Percentiles rank a stretch among this genome's conserved stretches.
Conservation (phyloP, 2,329 filamentous ascomycete genomes). For the Thielaviopsis musarum region DNA sequence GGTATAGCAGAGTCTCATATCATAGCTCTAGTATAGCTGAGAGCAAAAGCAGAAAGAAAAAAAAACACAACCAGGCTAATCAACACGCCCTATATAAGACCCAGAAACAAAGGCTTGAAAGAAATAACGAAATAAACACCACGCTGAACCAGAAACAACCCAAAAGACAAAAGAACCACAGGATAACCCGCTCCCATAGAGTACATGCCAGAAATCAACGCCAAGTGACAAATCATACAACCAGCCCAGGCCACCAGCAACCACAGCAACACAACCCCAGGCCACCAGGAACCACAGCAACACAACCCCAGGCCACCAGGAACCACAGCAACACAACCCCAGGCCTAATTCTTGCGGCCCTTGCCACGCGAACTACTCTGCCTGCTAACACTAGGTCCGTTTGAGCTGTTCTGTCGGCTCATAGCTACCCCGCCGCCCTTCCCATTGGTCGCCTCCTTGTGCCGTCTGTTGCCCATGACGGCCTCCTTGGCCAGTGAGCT, state of each 20-base stretch:
- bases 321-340: background rate
- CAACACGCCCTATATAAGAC: background rate
- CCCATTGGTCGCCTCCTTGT: constrained; percentile 31
- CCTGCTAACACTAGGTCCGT: constrained; percentile 39
- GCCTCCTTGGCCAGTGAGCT: constrained; percentile 30
- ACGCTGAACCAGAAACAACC: background rate
- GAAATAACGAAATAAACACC: background rate
- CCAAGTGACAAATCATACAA: background rate
- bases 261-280: background rate
- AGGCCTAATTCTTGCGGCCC: constrained; percentile 20
- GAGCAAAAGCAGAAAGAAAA: background rate
- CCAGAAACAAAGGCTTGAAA: background rate
- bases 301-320: background rate
- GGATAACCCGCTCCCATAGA: too few species aligned
- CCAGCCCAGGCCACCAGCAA: too few species aligned
- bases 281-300: background rate
- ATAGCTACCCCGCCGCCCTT: constrained; percentile 26
- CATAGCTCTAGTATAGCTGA: background rate
- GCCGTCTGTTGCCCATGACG: constrained; percentile 35
- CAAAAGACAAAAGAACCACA: too few species aligned
- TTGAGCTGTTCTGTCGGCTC: constrained; percentile 39
- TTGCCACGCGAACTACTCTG: constrained; percentile 34
- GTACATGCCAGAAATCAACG: background rate
- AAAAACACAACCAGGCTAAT: background rate
- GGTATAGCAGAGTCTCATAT: too few species aligned